A percentile compares a stretch with the other conserved stretches of the same genome.
Conservation (phyloP, 2,329 filamentous ascomycete species). For the Penicillium sp. region DNA sequence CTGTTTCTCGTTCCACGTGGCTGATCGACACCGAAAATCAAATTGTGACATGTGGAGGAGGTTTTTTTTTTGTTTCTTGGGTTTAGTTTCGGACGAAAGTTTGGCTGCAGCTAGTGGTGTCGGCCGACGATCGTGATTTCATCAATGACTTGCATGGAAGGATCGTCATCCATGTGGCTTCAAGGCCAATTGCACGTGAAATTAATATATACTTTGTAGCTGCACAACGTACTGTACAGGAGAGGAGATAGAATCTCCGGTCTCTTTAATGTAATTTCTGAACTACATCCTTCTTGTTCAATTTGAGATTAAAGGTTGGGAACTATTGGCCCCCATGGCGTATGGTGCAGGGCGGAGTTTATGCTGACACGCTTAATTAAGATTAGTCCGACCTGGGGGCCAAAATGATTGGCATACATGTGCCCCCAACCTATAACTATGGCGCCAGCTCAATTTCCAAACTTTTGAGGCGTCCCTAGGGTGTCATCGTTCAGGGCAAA, state of each 20-base stretch:
- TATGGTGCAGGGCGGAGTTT: slow-evolving; percentile 1
- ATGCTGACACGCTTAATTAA: slow-evolving; percentile 3
- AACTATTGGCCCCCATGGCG: not conserved
- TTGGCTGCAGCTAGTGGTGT: slow-evolving; percentile 6
- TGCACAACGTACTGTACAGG: too few relatives aligned
- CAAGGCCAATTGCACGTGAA: too few relatives aligned
- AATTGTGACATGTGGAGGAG: not conserved
- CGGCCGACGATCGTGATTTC: slow-evolving; percentile 11
- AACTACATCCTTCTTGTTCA: not conserved
- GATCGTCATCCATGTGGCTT: slow-evolving; percentile 10
- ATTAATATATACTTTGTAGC: too few relatives aligned
- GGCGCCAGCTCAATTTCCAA: not conserved
- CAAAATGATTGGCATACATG: not conserved
- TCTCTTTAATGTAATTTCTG: not conserved
- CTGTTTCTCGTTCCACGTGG: slow-evolving; percentile 2
- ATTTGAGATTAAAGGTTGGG: too few relatives aligned
- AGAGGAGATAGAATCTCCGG: not conserved
- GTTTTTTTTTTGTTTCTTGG: not conserved
- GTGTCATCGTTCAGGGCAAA: not conserved
- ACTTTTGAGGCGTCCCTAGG: not conserved
- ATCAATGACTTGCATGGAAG: slow-evolving; percentile 15
- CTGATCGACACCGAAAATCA: slow-evolving; percentile 12
- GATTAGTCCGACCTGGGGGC: slow-evolving; percentile 5
- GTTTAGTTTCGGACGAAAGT: not conserved
- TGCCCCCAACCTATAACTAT: too few relatives aligned